Evolutionary conservation across 2,329 filamentous ascomycete genomes (phyloP).

Genomic region (Penicillium sp.): DNA sequence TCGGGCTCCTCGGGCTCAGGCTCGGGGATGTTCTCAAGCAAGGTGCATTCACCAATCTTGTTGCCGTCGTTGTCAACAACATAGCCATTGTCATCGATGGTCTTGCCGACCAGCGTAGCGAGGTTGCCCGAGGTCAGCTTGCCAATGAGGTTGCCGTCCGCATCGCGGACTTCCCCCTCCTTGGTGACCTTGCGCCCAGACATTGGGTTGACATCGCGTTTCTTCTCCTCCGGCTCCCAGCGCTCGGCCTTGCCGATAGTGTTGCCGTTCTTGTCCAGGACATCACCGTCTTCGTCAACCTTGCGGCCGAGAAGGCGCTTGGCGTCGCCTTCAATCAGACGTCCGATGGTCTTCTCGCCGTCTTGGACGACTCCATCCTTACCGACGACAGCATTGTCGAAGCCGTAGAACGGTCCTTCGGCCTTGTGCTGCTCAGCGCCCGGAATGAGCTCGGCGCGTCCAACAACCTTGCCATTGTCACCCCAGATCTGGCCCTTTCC

Average conservation of each 20-base stretch:
- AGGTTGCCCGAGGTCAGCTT: constrained; percentile 47
- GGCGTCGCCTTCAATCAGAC: constrained; percentile 61
- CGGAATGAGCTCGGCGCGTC: constrained; percentile 56
- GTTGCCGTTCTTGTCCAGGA: constrained; percentile 66
- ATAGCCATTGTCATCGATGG: constrained; percentile 51
- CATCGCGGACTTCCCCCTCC: constrained; percentile 49
- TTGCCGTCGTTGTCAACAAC: constrained; percentile 60
- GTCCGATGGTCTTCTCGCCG: constrained; percentile 49
- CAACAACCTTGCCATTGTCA: constrained; percentile 60
- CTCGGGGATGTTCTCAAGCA: constrained; percentile 57
- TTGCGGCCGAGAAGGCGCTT: constrained; percentile 63
- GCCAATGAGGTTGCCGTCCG: constrained; percentile 47
- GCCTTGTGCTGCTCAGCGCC: constrained; percentile 49
- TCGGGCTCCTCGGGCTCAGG: constrained; percentile 47
- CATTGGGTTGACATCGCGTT: constrained; percentile 60
- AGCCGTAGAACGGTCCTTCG: constrained; percentile 60
- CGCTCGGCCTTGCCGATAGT: constrained; percentile 65
- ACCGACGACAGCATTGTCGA: constrained; percentile 54
- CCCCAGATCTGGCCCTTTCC: constrained; percentile 63
- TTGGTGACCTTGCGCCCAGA: constrained; percentile 53
- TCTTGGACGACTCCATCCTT: constrained; percentile 58
- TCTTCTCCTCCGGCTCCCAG: constrained; percentile 60
- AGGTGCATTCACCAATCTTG: constrained; percentile 61
- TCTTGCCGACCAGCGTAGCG: constrained; percentile 42
- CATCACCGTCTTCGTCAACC: constrained; percentile 68